Evolutionary conservation across 176 grass and related monocot species (phyloP).

Genomic region (Oropetium thomaeum): DNA sequence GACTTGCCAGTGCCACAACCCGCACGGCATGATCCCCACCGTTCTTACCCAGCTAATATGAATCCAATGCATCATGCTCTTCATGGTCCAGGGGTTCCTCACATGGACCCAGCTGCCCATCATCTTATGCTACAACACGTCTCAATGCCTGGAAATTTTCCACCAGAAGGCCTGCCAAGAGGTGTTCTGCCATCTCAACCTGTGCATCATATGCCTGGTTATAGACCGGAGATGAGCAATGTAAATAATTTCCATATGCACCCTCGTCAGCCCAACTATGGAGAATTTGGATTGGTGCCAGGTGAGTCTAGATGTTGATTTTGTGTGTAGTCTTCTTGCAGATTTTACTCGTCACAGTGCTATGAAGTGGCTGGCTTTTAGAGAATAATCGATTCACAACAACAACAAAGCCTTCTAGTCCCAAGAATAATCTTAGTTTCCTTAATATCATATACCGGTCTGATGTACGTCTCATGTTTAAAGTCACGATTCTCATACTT

Average conservation of each 20-base stretch:
- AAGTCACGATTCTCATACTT: not conserved
- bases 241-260: constrained; percentile 76
- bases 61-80: constrained; percentile 47
- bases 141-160: constrained; percentile 54
- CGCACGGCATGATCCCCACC: constrained; percentile 52
- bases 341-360: constrained; percentile 13
- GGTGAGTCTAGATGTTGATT: constrained; percentile 42
- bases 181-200: constrained; percentile 61
- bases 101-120: constrained; percentile 57
- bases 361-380: not conserved
- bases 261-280: constrained; percentile 63
- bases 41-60: constrained; percentile 57
- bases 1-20: constrained; percentile 46
- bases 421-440: not conserved
- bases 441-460: not conserved
- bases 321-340: constrained; percentile 10
- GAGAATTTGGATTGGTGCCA: constrained; percentile 66
- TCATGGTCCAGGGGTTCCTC: constrained; percentile 40
- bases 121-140: constrained; percentile 73
- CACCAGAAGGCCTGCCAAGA: constrained; percentile 62
- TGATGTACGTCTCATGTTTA: not conserved
- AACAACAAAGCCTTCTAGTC: too few relatives aligned
- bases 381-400: too few relatives aligned
- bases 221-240: constrained; percentile 70
- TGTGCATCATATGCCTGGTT: constrained; percentile 60